Evolutionary conservation across 225 moss, liverwort and hornwort species (phyloP).

Genomic region (Sphagnum contortum): DNA sequence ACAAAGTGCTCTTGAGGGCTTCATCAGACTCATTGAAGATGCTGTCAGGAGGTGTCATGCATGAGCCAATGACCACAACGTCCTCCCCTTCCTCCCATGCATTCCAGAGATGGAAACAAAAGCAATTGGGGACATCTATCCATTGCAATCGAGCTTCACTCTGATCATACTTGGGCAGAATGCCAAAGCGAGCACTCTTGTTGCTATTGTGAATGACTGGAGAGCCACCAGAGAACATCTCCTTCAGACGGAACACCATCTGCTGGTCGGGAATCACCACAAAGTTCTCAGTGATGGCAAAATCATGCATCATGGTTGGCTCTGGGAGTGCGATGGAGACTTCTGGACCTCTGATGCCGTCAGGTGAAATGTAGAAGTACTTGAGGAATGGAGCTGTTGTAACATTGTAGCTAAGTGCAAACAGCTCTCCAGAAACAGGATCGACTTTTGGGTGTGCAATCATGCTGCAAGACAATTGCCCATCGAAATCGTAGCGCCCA

Average conservation of each 20-base stretch:
- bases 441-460: conserved; percentile 95
- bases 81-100: conserved; percentile 89
- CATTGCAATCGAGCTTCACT: conserved; percentile 63
- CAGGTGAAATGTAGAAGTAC: conserved; percentile 43
- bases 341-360: conserved; percentile 52
- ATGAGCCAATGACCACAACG: conserved; percentile 65
- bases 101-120: conserved; percentile 90
- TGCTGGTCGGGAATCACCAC: conserved; percentile 94
- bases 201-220: conserved; percentile 58
- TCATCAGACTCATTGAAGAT: conserved; percentile 66
- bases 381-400: conserved; percentile 56
- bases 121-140: conserved; percentile 75
- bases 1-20: conserved; percentile 40
- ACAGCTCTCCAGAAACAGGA: conserved; percentile 50
- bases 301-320: conserved; percentile 92
- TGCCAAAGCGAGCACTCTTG: conserved; percentile 69
- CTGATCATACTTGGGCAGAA: conserved; percentile 65
- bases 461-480: conserved; percentile 75
- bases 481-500: conserved; percentile 66
- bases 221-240: conserved; percentile 73
- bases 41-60: conserved; percentile 86
- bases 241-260: conserved; percentile 63
- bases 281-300: conserved; percentile 75
- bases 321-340: conserved; percentile 65
- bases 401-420: conserved; percentile 79